Evolutionary conservation across 169 alveolate species (phyloP), one percentile per base, ranked within the genome.

Genomic region (Plasmodium inui): DNA sequence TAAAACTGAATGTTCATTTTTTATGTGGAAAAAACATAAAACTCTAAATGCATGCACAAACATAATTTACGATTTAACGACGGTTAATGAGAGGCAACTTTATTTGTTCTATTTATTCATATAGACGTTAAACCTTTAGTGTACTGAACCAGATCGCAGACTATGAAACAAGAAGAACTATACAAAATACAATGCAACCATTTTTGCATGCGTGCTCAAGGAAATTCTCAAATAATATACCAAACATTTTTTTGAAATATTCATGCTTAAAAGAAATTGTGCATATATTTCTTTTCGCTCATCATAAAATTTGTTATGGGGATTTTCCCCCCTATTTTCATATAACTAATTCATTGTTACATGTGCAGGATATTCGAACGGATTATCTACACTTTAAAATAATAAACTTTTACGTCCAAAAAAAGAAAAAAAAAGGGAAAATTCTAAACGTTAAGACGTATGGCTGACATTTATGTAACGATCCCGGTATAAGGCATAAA

Each of bases 161-260:
- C 41, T 67, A 19, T 67, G 10, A n/a, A 67, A 67, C n/a, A 67
- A 67, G 37, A 17, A 67, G 1, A 26, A 67, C 22, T 67, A 28
- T 67, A 67, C 14, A 7, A 67, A 67, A 67, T n/a, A 22, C 37
- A 26, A 39, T 19, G 17, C 12, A 41, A n/a, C 50, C 30, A 79
- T 28, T 79, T 79, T 22, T 79, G 70, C 84, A 79, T 79, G 84
- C 84, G 55, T 28, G 12, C 30, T 79, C 9, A 22, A 37, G 44
- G n/a, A 39, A 41, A 41, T 79, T 17, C 26, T 39, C 37, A 1
- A 44, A 79, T 19, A 44, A 79, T 41, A 41, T 39, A 37, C 41
- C 30, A 32, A 22, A 19, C n/a, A 28, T 39, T 39, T 79, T 39
- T 79, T 67, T 22, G 76, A 28, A 17, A 67, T 67, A 19, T 22